A percentile compares a stretch with the other conserved stretches of the same genome.
Conservation (phyloP, 169 alveolate species). For the Plasmodium knowlesi region DNA sequence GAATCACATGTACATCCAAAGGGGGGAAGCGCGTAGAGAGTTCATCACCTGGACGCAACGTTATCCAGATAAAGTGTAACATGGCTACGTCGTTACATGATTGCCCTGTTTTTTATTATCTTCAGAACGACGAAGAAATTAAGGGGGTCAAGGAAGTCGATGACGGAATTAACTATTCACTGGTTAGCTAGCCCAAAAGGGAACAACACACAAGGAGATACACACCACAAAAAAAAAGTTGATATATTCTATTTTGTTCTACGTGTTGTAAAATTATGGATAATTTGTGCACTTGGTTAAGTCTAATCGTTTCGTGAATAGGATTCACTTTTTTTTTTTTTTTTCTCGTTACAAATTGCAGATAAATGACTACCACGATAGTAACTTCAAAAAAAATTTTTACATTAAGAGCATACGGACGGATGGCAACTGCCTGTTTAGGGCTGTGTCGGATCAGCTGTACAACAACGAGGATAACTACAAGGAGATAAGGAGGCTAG, state of each 20-base stretch:
- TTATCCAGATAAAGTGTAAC: neutral
- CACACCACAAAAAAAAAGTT: neutral
- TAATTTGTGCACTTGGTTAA: neutral
- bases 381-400: conserved; percentile 49
- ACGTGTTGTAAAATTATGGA: neutral
- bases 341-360: neutral
- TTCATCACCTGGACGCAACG: neutral
- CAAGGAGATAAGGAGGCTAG: conserved; percentile 52
- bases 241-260: neutral
- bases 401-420: conserved; percentile 60
- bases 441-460: conserved; percentile 62
- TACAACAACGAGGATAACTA: conserved; percentile 58
- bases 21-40: neutral
- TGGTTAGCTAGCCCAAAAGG: conserved; percentile 3
- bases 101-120: neutral
- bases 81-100: neutral
- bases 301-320: neutral
- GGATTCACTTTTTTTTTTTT: neutral
- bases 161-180: neutral
- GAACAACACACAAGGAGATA: neutral
- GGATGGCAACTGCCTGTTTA: conserved; percentile 58
- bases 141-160: neutral
- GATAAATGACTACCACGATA: conserved; percentile 60
- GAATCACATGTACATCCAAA: neutral
- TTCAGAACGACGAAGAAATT: neutral